These are phyloP conservation scores for Vigna radiata DNA, from an alignment of 306 rosid species.

Conservation along the genomic window DNA sequence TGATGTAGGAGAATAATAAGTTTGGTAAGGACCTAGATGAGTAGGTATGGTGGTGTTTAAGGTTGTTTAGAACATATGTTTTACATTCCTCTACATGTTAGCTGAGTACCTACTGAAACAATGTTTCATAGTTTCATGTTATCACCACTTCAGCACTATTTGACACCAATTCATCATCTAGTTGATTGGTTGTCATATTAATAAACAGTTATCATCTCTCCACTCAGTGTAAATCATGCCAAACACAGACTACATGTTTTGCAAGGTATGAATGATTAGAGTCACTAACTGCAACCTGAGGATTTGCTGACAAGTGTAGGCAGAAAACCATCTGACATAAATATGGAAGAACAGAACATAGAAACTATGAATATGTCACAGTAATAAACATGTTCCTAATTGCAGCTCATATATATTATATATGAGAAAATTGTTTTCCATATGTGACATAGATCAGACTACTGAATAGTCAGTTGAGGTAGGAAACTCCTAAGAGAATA, in stretches of 20 bases:
- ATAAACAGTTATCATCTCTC: neutral
- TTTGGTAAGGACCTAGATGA: no score
- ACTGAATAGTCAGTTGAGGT: constrained; percentile 25
- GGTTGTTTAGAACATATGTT: neutral
- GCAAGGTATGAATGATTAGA: neutral
- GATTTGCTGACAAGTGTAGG: neutral
- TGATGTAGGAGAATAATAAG: no score
- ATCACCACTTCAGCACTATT: neutral
- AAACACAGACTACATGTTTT: neutral
- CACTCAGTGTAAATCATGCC: neutral
- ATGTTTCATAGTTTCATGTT: neutral
- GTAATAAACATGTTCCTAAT: constrained; percentile 8
- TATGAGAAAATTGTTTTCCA: neutral
- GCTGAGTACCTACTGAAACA: neutral
- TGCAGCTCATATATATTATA: constrained; percentile 6
- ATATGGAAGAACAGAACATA: constrained; percentile 12
- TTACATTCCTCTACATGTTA: neutral
- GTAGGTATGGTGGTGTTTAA: no score
- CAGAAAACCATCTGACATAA: neutral
- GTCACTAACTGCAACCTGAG: neutral
- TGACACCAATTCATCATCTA: constrained; percentile 2
- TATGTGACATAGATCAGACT: neutral
- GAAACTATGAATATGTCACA: constrained; percentile 13
- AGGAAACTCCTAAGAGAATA: neutral
- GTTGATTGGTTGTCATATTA: neutral